Evolutionary conservation across 2,329 filamentous ascomycete genomes (phyloP).

Genomic region (Penicillium italicum): DNA sequence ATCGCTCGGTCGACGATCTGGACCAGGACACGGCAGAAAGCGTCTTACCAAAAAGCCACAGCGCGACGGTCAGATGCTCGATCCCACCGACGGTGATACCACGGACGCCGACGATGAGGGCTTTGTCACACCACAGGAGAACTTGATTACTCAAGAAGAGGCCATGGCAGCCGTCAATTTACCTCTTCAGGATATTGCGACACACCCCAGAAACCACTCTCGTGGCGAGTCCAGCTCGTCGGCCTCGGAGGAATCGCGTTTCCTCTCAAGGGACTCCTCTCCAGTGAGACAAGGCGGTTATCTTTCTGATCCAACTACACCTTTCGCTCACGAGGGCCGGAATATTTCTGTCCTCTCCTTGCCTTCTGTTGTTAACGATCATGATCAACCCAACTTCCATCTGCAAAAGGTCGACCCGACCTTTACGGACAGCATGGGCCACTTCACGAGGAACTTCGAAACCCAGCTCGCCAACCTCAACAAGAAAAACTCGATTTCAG

Average conservation of each 20-base stretch:
- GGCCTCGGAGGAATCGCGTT: slow-evolving; percentile 3
- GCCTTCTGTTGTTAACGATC: slow-evolving; percentile 52
- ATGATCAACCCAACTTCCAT: slow-evolving; percentile 58
- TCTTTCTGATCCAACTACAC: not conserved
- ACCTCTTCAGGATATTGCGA: not conserved
- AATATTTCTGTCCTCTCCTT: slow-evolving; percentile 52
- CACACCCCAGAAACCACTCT: not conserved
- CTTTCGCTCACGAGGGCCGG: slow-evolving; percentile 18
- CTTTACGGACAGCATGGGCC: slow-evolving; percentile 62
- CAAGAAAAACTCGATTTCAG: slow-evolving; percentile 55
- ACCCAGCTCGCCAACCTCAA: slow-evolving; percentile 53
- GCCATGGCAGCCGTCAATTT: slow-evolving; percentile 2
- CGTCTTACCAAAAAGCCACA: slow-evolving; percentile 10
- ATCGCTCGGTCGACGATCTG: slow-evolving; percentile 15
- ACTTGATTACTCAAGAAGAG: not conserved
- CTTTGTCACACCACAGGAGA: slow-evolving; percentile 18
- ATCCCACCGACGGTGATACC: slow-evolving; percentile 20
- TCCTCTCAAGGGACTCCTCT: slow-evolving; percentile 40
- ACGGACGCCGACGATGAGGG: slow-evolving; percentile 25
- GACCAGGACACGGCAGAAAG: slow-evolving; percentile 17
- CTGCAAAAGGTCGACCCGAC: slow-evolving; percentile 65
- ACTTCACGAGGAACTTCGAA: slow-evolving; percentile 59
- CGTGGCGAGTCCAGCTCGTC: slow-evolving; percentile 4
- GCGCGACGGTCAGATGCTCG: slow-evolving; percentile 8
- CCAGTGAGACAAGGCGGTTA: slow-evolving; percentile 33